A percentile compares a stretch with the other conserved stretches of the same genome.
These are phyloP conservation scores for Pisolithus marmoratus DNA, from an alignment of 768 basidiomycete species.

Conservation along the genomic window DNA sequence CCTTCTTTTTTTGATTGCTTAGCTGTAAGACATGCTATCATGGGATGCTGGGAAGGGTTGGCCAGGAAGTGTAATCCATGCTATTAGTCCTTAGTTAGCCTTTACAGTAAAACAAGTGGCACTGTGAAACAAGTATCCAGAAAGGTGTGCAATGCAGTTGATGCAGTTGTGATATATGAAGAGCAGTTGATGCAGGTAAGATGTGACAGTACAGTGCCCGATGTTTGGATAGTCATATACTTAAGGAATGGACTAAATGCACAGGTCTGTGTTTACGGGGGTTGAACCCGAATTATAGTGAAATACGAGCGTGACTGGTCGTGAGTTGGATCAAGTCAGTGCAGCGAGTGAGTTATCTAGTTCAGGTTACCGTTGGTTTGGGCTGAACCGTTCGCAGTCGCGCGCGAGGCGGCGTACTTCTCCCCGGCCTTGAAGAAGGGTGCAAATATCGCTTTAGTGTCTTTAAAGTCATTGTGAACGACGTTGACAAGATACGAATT, in stretches of 20 bases:
- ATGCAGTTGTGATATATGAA: conserved; percentile 37
- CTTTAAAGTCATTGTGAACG: conserved; percentile 94
- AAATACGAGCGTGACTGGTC: conserved; percentile 18
- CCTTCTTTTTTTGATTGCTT: conserved; percentile 1
- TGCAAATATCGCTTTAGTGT: conserved; percentile 75
- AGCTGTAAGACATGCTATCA: conserved; percentile 8
- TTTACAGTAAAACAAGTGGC: conserved; percentile 15
- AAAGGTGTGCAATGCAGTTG: conserved; percentile 45
- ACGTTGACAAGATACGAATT: conserved; percentile 86
- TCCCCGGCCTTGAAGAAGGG: conserved; percentile 79
- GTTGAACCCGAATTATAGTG: conserved; percentile 74
- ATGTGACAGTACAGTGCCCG: conserved; percentile 1
- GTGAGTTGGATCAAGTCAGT: conserved; percentile 28
- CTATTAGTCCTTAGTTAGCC: conserved; percentile 20
- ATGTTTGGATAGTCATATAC: conserved; percentile 17
- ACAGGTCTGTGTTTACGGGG: conserved; percentile 52
- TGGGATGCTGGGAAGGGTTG: conserved; percentile 9
- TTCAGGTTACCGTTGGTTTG: conserved; percentile 35
- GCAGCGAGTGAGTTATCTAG: conserved; percentile 7
- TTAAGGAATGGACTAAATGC: conserved; percentile 8
- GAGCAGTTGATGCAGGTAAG: conserved; percentile 20
- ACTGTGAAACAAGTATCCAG: conserved; percentile 12
- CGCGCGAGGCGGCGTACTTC: conserved; percentile 42
- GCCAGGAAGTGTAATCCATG: conserved; percentile 9
- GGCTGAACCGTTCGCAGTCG: conserved; percentile 24